A percentile compares a stretch with the other conserved stretches of the same genome.
Conservation (phyloP, 306 rosid genomes). For the Gastrolobium villosum region DNA sequence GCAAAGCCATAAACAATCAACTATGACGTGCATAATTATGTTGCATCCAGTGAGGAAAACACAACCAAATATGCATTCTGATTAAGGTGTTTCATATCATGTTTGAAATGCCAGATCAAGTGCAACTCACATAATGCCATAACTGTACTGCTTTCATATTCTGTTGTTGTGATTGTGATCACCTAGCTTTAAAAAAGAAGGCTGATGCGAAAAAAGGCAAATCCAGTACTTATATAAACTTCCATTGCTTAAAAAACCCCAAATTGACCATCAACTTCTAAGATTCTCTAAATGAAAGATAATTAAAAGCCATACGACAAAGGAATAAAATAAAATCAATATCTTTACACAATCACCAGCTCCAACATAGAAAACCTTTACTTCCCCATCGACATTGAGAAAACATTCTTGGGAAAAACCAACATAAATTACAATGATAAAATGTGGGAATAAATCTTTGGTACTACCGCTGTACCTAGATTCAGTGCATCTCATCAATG, state of each 20-base stretch:
- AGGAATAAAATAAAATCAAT: constrained; percentile 15
- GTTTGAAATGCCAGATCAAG: constrained; percentile 22
- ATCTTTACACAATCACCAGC: background rate
- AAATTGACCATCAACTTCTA: too few species aligned
- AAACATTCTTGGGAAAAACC: background rate
- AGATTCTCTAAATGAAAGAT: background rate
- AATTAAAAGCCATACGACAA: constrained; percentile 2
- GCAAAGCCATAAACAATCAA: constrained; percentile 36
- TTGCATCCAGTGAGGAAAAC: constrained; percentile 7
- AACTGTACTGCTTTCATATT: constrained; percentile 7
- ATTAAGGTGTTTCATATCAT: background rate
- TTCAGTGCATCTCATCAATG: too few species aligned
- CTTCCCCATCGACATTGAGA: constrained; percentile 3
- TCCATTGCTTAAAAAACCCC: too few species aligned
- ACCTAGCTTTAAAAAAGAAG: constrained; percentile 16
- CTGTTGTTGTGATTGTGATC: constrained; percentile 13
- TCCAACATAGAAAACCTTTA: background rate
- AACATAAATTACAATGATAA: constrained; percentile 18
- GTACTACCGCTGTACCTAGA: too few species aligned
- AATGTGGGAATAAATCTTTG: too few species aligned
- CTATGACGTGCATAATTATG: background rate
- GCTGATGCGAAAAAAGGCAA: constrained; percentile 7
- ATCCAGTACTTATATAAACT: constrained; percentile 17
- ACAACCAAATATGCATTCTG: constrained; percentile 14
- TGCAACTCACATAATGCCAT: constrained; percentile 33